Evolutionary conservation across 2,329 filamentous ascomycete species (phyloP), one percentile per base, ranked within the genome.

Genomic region (Exophiala sp.): DNA sequence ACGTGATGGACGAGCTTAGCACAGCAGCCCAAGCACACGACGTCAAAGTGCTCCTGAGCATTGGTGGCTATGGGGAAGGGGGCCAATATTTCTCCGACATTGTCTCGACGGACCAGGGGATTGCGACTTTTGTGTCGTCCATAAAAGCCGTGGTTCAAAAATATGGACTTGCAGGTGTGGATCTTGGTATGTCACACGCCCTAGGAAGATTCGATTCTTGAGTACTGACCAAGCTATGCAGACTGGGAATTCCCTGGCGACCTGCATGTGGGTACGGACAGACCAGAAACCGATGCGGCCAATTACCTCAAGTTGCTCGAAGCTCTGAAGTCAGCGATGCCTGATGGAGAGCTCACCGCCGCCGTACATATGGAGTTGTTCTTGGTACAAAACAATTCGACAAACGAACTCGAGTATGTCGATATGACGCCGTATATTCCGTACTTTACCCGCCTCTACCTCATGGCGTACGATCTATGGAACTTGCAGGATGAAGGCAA

Each of bases 401-500:
- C 24, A 34, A 10, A 16, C 21, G 12, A 10, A 3, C 35, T 40
- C 9, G 35, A 20, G 21, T 8, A 39, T 8, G 47, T 49, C 35
- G 47, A 49, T 35, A 49, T 49, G 47, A 34, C 29, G 6, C 47
- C 47, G 21, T 49, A 18, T 10, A 24, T 49, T 6, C 34, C 34
- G 3, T 21, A 18, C n/a, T 49, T 49, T 18, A 35, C 39, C 14
- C 12, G 47, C 11, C n/a, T 49, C 9, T 49, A 49, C 16, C 47
- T 49, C 3, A 49, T 49, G 47, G 33, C 47, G 9, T 49, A 49
- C 35, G 47, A 49, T 39, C 21, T 49, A 16, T 49, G 47, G 47
- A 29, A 24, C 11, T 20, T 11, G 8, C 9, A 40, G n/a, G 12
- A 21, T 39, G 16, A 18, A 18, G 16, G 16, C 16, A 18, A 18